Base-by-base conservation (phyloP, 139 green algal species). In the Tetratostichococcus sp. region DNA sequence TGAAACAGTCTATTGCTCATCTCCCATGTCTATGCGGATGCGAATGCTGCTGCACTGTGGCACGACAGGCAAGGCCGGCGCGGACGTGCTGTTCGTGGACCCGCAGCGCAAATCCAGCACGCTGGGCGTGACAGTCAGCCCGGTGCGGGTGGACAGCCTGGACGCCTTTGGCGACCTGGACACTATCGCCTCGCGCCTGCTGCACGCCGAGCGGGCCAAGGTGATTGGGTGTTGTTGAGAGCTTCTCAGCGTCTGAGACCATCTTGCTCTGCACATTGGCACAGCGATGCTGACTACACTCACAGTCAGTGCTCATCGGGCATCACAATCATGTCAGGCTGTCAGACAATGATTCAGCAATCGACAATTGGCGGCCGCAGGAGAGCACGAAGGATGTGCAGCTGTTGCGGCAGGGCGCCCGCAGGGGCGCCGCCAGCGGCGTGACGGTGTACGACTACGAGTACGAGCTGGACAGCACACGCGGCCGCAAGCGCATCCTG, bases 391-490 rank as follows among this genome's bases (percentile, higher is more conserved):
- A 91, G 34, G 75, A 30, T 1, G 82, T 86, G 2, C 8, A 35
- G 17, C 70, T 94, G 72, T 8, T 94, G 58, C 21, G 28, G 17
- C 67, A 83, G 34, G 78, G 65, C 21, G 32, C 62, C 1, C 76
- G 85, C 1, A 71, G 23, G 19, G 57, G 69, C 21, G 1, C 71
- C 0, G 62, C 39, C 22, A 73, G 25, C 25, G 81, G 81, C 6
- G 82, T 77, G 4, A 59, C 73, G 1, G 67, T 89, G 34, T 82
- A 82, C 58, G 72, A 76, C 28, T 72, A 43, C 30, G 71, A 91
- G 81, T 96, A 96, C 66, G 85, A 92, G n/a, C 80, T 96, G 43
- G 83, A 92, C 77, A 90, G 73, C 74, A 96, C 91, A 0, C 81
- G 91, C 0, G 91, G 91, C 0, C 74, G 73, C 14, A 96, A 96